Percentiles rank a stretch among this genome's conserved stretches.
Conservation (phyloP, 2,329 filamentous ascomycete species). For the Thelonectria blattea region DNA sequence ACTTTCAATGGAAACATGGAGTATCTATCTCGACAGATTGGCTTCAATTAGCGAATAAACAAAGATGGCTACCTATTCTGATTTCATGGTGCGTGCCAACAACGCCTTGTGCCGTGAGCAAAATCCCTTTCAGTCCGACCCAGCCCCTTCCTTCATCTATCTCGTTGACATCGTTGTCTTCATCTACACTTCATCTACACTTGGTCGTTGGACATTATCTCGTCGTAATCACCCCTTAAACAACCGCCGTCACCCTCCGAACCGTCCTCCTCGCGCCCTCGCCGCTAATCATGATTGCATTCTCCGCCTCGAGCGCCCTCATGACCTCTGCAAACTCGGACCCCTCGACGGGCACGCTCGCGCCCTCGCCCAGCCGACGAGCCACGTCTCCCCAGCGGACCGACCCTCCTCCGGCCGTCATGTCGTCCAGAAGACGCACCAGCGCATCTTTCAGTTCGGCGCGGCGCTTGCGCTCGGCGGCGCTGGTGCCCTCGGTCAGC, state of each 20-base stretch:
- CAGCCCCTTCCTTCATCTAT: slow-evolving; percentile 27
- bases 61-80: slow-evolving; percentile 24
- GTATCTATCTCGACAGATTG: background rate
- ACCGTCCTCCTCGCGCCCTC: slow-evolving; percentile 86
- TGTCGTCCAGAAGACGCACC: slow-evolving; percentile 77
- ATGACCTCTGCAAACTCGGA: slow-evolving; percentile 85
- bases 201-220: slow-evolving; percentile 33
- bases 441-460: slow-evolving; percentile 85
- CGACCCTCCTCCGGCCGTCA: slow-evolving; percentile 69
- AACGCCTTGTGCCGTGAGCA: slow-evolving; percentile 34
- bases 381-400: slow-evolving; percentile 82
- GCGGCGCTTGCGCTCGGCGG: slow-evolving; percentile 81
- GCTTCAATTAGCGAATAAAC: slow-evolving; percentile 23
- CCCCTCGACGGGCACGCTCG: slow-evolving; percentile 73
- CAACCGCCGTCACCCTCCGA: slow-evolving; percentile 67
- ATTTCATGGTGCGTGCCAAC: slow-evolving; percentile 28
- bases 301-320: slow-evolving; percentile 82
- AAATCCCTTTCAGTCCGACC: slow-evolving; percentile 18
- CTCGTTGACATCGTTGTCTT: slow-evolving; percentile 31
- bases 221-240: slow-evolving; percentile 19
- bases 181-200: slow-evolving; percentile 8
- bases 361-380: slow-evolving; percentile 73
- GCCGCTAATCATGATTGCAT: slow-evolving; percentile 77
- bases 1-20: background rate
- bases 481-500: slow-evolving; percentile 90